Percentiles rank a stretch among this genome's conserved stretches.
Conservation (phyloP, 192 early-diverging fungal species). For the Lobosporangium transversale region DNA sequence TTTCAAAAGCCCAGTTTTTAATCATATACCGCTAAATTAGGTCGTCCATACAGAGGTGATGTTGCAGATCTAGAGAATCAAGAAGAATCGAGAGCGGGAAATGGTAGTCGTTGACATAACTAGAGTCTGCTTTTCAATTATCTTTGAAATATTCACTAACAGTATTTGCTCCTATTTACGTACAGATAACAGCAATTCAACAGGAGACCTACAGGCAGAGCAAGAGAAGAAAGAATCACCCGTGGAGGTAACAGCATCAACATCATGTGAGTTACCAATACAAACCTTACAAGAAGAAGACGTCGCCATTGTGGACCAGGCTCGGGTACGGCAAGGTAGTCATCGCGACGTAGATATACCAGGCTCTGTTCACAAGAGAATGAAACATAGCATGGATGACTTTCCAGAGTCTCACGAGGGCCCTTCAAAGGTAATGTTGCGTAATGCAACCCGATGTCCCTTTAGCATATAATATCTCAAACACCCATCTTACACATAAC, state of each 20-base stretch:
- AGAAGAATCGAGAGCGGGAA: conserved; percentile 1
- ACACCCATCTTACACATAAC: too few relatives aligned
- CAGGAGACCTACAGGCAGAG: neutral
- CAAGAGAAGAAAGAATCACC: conserved; percentile 1
- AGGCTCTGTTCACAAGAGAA: conserved; percentile 4
- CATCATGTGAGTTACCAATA: conserved; percentile 1
- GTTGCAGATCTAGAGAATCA: neutral
- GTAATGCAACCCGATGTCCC: too few relatives aligned
- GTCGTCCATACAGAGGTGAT: conserved; percentile 11
- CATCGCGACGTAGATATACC: conserved; percentile 22
- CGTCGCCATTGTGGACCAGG: neutral
- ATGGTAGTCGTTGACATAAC: neutral
- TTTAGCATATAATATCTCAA: too few relatives aligned
- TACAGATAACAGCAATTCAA: neutral
- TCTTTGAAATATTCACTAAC: neutral
- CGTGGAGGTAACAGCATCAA: neutral
- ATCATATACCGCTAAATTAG: neutral
- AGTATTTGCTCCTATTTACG: neutral
- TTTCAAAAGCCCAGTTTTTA: neutral
- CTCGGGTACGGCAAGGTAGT: conserved; percentile 17
- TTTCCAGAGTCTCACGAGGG: neutral
- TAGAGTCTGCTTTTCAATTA: neutral
- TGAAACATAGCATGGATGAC: neutral
- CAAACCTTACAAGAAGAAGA: conserved; percentile 4
- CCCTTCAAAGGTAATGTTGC: conserved; percentile 9